Evolutionary conservation across 192 early-diverging fungal species (phyloP).

Genomic region (Backusella liffmaniae): DNA sequence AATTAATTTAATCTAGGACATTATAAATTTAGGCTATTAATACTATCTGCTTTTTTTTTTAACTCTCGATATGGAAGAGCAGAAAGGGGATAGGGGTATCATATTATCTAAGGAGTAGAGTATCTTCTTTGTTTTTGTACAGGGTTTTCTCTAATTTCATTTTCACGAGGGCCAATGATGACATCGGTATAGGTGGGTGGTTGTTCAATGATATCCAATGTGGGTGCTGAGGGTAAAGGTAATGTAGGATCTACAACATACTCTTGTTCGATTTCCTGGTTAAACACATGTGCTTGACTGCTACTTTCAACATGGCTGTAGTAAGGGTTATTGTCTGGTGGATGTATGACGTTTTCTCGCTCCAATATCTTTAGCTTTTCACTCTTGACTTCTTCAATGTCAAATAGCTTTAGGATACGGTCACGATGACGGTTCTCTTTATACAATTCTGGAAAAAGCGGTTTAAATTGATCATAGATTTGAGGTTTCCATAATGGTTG

Average conservation of each 20-base stretch:
- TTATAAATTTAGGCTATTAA: background rate
- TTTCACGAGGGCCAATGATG: background rate
- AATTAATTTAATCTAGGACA: background rate
- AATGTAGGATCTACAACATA: background rate
- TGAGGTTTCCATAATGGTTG: constrained; percentile 8
- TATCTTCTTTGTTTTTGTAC: background rate
- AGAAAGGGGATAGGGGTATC: background rate
- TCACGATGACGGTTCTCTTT: background rate
- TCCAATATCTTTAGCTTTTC: background rate
- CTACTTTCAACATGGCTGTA: background rate
- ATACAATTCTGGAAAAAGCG: background rate
- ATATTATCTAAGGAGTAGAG: background rate
- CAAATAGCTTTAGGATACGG: background rate
- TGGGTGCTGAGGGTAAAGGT: background rate
- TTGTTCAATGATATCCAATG: background rate
- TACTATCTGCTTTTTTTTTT: background rate
- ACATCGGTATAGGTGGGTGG: constrained; percentile 14
- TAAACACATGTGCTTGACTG: background rate
- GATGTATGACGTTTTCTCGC: background rate
- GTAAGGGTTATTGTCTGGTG: background rate
- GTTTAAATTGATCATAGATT: background rate
- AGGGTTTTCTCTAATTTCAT: background rate
- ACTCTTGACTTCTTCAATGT: background rate
- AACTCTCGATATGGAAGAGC: background rate
- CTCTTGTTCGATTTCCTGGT: background rate